These are phyloP conservation scores for Selaginella moellendorffii DNA, from an alignment of 75 land plant genomes.

Conservation along the genomic window DNA sequence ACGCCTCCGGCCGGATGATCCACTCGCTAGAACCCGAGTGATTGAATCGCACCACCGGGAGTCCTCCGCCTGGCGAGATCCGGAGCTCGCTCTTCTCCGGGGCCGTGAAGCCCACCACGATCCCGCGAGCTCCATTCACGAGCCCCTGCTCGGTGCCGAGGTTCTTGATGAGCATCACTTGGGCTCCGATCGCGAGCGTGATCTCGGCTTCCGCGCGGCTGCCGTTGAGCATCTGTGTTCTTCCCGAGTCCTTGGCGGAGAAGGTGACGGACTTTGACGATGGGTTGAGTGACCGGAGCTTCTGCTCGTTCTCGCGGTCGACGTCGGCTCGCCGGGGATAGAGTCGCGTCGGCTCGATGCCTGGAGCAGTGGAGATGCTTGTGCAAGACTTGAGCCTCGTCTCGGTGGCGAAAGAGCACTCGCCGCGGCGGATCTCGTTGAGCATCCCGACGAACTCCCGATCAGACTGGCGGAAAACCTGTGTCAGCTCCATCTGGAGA, in stretches of 20 bases:
- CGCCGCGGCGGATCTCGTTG: not conserved
- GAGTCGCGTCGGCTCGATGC: not conserved
- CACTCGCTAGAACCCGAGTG: too few relatives aligned
- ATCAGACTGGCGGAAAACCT: not conserved
- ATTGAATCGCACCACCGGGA: not conserved
- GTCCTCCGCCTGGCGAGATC: not conserved
- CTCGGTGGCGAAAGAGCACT: not conserved
- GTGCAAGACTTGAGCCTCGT: not conserved
- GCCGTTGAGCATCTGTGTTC: not conserved
- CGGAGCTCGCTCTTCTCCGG: too few relatives aligned
- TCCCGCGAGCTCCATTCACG: not conserved
- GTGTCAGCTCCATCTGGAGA: slow-evolving; percentile 4
- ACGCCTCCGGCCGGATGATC: not conserved
- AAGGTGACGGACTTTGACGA: not conserved
- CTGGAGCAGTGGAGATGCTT: not conserved
- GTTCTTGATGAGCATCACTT: slow-evolving; percentile 7
- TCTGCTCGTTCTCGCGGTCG: not conserved
- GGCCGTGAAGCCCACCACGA: not conserved
- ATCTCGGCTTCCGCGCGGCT: not conserved
- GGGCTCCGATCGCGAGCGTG: not conserved
- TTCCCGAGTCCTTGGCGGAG: not conserved
- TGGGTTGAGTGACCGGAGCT: not conserved
- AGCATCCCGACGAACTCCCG: slow-evolving; percentile 3
- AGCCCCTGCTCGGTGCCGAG: not conserved
- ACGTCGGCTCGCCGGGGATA: not conserved